Conservation (phyloP, 352 stramenopile genomes). For the Phytopythium vexans region DNA sequence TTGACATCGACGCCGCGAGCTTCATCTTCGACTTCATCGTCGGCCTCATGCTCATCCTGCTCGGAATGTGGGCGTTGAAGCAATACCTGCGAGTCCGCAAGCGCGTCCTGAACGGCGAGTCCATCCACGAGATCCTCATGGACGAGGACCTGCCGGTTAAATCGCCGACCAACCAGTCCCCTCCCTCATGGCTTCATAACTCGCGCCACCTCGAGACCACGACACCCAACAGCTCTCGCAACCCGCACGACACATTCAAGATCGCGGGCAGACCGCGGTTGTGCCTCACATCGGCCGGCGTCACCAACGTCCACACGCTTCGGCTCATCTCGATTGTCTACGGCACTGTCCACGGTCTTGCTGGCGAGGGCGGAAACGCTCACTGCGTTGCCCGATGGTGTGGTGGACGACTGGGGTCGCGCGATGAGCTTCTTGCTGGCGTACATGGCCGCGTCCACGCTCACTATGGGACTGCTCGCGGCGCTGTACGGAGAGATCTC, state of each 20-base stretch:
- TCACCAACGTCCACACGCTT: conserved; percentile 37
- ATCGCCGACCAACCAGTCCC: no score
- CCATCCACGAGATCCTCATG: conserved; percentile 8
- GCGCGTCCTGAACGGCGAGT: not conserved
- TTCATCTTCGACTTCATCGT: conserved; percentile 63
- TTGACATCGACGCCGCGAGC: conserved; percentile 40
- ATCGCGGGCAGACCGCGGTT: conserved; percentile 31
- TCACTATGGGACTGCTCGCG: not conserved
- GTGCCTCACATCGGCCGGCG: conserved; percentile 19
- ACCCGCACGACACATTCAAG: conserved; percentile 18
- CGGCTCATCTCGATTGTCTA: conserved; percentile 32
- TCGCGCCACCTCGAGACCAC: conserved; percentile 2
- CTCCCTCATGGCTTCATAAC: conserved; percentile 2
- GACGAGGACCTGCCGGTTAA: conserved; percentile 36
- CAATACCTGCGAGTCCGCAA: conserved; percentile 34
- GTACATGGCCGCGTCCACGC: not conserved
- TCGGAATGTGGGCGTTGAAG: conserved; percentile 51
- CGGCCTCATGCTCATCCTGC: conserved; percentile 58
- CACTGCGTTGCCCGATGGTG: conserved; percentile 70
- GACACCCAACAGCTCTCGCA: conserved; percentile 14
- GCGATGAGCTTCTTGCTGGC: not conserved
- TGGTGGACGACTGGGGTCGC: conserved; percentile 29
- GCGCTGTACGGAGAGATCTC: not conserved
- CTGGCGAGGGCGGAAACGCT: conserved; percentile 44
- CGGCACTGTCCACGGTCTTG: conserved; percentile 73